These are phyloP conservation scores for Apiospora kogelbergensis DNA, from an alignment of 2,329 filamentous ascomycete genomes.

Conservation along the genomic window DNA sequence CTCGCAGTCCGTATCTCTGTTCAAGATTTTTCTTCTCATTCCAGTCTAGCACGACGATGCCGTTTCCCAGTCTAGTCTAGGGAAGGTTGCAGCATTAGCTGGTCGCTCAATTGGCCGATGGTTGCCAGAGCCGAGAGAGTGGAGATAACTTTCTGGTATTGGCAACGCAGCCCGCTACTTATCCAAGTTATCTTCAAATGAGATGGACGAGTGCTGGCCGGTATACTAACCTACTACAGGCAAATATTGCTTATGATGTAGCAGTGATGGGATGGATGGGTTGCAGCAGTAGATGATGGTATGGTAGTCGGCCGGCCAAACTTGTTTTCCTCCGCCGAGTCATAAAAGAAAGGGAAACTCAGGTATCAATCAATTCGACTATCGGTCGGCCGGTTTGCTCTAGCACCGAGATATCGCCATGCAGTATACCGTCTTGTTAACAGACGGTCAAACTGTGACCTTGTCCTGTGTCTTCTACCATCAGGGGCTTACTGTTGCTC, in stretches of 20 bases:
- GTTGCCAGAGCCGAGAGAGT: not conserved
- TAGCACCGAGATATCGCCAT: not conserved
- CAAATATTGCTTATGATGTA: not conserved
- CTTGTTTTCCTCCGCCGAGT: slow-evolving; percentile 2
- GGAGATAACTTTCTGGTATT: not conserved
- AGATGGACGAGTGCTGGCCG: not conserved
- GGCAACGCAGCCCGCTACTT: not conserved
- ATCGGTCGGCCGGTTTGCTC: not conserved
- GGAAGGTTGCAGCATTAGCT: not conserved
- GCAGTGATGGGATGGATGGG: not conserved
- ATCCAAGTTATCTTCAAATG: not conserved
- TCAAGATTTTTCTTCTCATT: not conserved
- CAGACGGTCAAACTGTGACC: not conserved
- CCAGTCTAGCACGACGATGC: not conserved
- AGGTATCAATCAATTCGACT: not conserved
- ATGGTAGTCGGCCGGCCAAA: not conserved
- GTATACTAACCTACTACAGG: not conserved
- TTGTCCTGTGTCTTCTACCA: not conserved
- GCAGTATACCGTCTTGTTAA: not conserved
- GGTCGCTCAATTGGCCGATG: not conserved
- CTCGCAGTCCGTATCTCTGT: not conserved
- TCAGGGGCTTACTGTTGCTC: not conserved
- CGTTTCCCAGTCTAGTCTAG: slow-evolving; percentile 5
- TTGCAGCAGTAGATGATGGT: not conserved
- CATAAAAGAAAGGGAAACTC: not conserved